Percentiles rank a stretch among this genome's conserved stretches.
Conservation (phyloP, 208 protist genomes). For the Trypanosoma cruzi region DNA sequence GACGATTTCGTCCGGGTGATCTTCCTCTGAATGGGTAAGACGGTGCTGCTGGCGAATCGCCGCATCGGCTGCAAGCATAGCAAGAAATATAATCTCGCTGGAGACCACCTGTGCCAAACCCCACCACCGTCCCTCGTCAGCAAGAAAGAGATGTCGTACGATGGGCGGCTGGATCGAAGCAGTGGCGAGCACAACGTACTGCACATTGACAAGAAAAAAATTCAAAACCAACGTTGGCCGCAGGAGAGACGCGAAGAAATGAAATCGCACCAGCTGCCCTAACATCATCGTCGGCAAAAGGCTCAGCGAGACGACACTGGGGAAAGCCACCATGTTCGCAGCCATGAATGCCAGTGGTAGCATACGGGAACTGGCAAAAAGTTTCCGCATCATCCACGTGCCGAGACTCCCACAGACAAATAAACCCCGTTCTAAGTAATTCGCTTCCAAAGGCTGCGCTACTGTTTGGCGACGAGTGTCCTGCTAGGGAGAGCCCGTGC, state of each 20-base stretch:
- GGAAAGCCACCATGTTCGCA: conserved; percentile 27
- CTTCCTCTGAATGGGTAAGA: neutral
- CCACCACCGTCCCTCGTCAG: conserved; percentile 9
- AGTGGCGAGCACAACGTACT: conserved; percentile 26
- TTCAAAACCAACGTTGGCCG: conserved; percentile 13
- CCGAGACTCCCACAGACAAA: neutral
- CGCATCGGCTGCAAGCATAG: conserved; percentile 11
- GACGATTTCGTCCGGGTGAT: neutral
- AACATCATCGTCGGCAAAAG: conserved; percentile 28
- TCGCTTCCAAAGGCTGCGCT: neutral
- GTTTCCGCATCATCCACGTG: neutral
- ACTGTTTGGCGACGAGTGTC: neutral
- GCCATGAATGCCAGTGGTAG: conserved; percentile 24
- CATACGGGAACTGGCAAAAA: conserved; percentile 17
- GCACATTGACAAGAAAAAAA: conserved; percentile 8
- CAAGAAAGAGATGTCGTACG: conserved; percentile 20
- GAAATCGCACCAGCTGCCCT: conserved; percentile 19
- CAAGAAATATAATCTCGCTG: conserved; percentile 23
- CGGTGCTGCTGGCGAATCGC: neutral
- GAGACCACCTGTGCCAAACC: conserved; percentile 21
- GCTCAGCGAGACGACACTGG: conserved; percentile 16
- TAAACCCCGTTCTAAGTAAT: conserved; percentile 1
- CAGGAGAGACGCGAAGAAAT: conserved; percentile 9
- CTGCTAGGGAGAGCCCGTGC: neutral
- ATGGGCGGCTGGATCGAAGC: neutral